Conservation (phyloP, 805 yeast genomes). For the Candida loeiensis region DNA sequence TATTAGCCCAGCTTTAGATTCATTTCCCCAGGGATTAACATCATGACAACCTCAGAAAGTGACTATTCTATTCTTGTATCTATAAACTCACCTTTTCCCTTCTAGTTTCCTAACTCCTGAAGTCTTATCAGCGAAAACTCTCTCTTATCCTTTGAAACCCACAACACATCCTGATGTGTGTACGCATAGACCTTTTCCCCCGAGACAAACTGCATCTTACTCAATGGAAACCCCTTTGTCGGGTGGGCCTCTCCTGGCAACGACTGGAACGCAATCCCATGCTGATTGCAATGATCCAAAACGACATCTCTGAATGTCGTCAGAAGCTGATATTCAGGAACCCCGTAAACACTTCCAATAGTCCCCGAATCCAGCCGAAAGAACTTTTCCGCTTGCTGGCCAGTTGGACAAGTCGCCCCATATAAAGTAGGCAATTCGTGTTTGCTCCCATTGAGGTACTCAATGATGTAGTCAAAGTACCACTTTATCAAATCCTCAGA, state of each 20-base stretch:
- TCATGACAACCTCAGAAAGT: too few relatives aligned
- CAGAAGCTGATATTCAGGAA: conserved; percentile 41
- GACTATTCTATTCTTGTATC: neutral
- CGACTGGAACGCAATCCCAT: conserved; percentile 44
- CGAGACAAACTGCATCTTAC: conserved; percentile 31
- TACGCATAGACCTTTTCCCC: conserved; percentile 43
- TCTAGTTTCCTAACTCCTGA: neutral
- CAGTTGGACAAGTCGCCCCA: conserved; percentile 6
- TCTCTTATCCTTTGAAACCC: conserved; percentile 30
- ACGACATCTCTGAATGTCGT: conserved; percentile 65
- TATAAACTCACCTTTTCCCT: neutral
- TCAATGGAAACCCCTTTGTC: conserved; percentile 43
- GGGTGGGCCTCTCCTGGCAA: conserved; percentile 25
- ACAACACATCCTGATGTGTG: conserved; percentile 65
- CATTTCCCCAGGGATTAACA: too few relatives aligned
- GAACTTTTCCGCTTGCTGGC: conserved; percentile 1
- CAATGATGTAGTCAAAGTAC: conserved; percentile 20
- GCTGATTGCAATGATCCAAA: conserved; percentile 51
- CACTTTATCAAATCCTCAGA: conserved; percentile 12
- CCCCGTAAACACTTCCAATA: conserved; percentile 24
- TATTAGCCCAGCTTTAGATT: too few relatives aligned
- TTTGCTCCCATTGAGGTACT: conserved; percentile 7
- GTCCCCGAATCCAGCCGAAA: neutral
- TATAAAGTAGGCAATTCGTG: conserved; percentile 14
- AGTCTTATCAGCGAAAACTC: conserved; percentile 40